A percentile compares a stretch with the other conserved stretches of the same genome.
Evolutionary conservation across 2,329 filamentous ascomycete species (phyloP).

Genomic region (Corniculantispora saksenae): DNA sequence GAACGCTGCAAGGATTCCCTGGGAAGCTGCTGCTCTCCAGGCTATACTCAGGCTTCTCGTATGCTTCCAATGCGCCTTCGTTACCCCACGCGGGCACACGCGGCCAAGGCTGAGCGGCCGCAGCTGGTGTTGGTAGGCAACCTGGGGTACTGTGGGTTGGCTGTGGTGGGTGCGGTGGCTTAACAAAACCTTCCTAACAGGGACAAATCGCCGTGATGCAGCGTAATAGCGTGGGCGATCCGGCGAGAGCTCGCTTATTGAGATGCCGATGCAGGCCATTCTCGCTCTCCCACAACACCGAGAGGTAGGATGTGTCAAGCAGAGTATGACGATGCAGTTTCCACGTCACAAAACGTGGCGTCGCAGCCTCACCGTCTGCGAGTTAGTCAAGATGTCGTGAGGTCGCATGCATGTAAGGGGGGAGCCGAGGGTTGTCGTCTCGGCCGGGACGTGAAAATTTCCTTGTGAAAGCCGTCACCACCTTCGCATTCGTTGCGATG

Average conservation of each 20-base stretch:
- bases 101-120: background rate
- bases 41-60: background rate
- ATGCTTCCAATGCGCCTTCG: background rate
- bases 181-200: background rate
- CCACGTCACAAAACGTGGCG: conserved; percentile 1
- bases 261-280: background rate
- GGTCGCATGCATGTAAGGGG: background rate
- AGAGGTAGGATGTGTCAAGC: background rate
- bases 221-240: background rate
- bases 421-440: background rate
- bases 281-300: background rate
- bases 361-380: background rate
- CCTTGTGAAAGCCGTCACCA: background rate
- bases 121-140: background rate
- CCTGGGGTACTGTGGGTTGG: background rate
- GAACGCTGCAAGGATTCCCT: background rate
- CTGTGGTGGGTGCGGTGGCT: background rate
- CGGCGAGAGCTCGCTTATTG: background rate
- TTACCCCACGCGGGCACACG: background rate
- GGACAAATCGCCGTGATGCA: conserved; percentile 4
- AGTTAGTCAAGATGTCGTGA: background rate
- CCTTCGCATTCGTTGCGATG: background rate
- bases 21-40: background rate
- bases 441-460: background rate
- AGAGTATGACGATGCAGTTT: background rate